Percentiles rank a stretch among this genome's conserved stretches.
Evolutionary conservation across 495 filamentous ascomycete species (phyloP).

Genomic region (Hyaloscypha hepaticicola): DNA sequence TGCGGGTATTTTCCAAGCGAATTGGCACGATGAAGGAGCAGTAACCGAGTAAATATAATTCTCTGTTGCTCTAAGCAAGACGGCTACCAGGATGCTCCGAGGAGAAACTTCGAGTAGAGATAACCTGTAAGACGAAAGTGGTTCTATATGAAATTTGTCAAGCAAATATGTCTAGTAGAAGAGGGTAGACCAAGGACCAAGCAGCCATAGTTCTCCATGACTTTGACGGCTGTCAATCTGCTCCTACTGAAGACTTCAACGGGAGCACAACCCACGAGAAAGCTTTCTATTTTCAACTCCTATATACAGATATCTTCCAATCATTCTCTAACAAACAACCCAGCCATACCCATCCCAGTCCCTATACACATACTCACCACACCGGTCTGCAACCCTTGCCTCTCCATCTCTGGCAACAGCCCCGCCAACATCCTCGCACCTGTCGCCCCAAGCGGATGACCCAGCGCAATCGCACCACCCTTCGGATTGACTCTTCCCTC

Average conservation of each 20-base stretch:
- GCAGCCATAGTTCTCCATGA: background rate
- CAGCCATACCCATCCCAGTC: conserved; percentile 91
- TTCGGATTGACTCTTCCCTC: conserved; percentile 79
- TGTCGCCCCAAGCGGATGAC: conserved; percentile 90
- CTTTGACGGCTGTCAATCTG: background rate
- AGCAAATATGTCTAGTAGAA: background rate
- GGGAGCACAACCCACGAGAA: background rate
- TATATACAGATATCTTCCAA: background rate
- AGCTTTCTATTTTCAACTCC: background rate
- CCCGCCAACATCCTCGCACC: conserved; percentile 80
- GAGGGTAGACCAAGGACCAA: background rate
- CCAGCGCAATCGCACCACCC: conserved; percentile 89
- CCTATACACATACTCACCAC: conserved; percentile 88
- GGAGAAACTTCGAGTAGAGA: no score
- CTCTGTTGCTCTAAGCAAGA: no score
- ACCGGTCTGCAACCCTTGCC: conserved; percentile 63
- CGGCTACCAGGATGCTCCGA: no score
- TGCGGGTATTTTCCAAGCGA: no score
- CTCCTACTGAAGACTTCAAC: background rate
- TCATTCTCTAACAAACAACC: conserved; percentile 79
- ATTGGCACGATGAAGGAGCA: no score
- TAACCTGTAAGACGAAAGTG: no score
- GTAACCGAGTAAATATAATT: no score
- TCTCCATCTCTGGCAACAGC: conserved; percentile 65
- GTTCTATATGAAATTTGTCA: no score